phyloP scores from a whole-genome alignment of 805 yeast species.

The Metschnikowia peoriensis region DNA sequence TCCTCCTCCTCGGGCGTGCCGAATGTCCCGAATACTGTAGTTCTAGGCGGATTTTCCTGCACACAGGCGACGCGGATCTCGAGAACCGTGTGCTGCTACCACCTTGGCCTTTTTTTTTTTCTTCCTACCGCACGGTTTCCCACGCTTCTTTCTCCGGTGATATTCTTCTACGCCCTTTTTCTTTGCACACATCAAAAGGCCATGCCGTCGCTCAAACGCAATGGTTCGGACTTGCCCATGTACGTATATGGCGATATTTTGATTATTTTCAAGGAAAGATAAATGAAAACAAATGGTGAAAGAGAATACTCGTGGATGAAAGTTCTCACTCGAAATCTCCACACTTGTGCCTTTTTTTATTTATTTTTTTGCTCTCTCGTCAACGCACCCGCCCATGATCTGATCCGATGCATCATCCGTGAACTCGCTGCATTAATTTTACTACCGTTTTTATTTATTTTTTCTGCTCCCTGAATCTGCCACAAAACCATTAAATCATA shows the following conservation, averaged over 20 bases:
- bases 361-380: too few relatives aligned
- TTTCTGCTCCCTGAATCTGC: neutral
- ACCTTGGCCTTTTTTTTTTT: neutral
- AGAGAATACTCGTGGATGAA: too few relatives aligned
- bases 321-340: too few relatives aligned
- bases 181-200: too few relatives aligned
- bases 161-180: too few relatives aligned
- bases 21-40: too few relatives aligned
- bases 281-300: too few relatives aligned
- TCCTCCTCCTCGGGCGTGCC: too few relatives aligned
- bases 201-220: conserved; percentile 15
- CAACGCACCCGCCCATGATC: neutral
- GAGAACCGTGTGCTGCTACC: neutral
- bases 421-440: too few relatives aligned
- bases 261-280: too few relatives aligned
- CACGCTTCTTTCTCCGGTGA: neutral
- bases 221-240: conserved; percentile 48
- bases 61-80: neutral
- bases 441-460: too few relatives aligned
- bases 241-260: conserved; percentile 19
- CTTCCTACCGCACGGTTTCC: neutral
- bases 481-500: neutral
- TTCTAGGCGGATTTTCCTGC: neutral
- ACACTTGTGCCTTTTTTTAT: neutral
- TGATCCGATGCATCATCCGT: neutral